phyloP scores from a whole-genome alignment of 495 filamentous ascomycete genomes.

The Xanthoparmelia taractica region DNA sequence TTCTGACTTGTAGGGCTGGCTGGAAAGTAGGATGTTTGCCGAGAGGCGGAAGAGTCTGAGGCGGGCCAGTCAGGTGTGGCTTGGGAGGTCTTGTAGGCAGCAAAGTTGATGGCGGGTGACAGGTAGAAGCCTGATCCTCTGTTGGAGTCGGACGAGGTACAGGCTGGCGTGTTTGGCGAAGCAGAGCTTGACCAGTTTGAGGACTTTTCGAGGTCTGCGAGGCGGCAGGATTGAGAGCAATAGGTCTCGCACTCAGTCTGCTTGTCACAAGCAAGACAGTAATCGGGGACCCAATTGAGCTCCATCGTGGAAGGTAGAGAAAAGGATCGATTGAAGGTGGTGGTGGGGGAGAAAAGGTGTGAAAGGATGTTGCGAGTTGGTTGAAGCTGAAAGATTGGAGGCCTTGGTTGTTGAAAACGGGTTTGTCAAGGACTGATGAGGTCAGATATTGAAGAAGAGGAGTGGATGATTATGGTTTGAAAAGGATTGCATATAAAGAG shows the following conservation, averaged over 20 bases:
- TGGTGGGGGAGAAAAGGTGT: conserved; percentile 4
- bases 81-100: conserved; percentile 39
- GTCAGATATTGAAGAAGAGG: background rate
- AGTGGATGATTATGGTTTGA: conserved; percentile 3
- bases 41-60: conserved; percentile 20
- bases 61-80: conserved; percentile 20
- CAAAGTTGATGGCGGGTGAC: conserved; percentile 62
- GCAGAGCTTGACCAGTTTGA: conserved; percentile 46
- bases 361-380: too few relatives aligned
- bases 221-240: conserved; percentile 87
- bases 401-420: background rate
- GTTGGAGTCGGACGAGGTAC: conserved; percentile 29
- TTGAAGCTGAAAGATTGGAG: background rate
- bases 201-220: conserved; percentile 76
- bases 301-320: conserved; percentile 43
- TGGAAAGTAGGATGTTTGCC: conserved; percentile 27
- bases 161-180: conserved; percentile 39
- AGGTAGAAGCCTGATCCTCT: conserved; percentile 51
- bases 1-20: conserved; percentile 34
- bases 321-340: background rate
- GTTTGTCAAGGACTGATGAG: conserved; percentile 1
- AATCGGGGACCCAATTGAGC: conserved; percentile 84
- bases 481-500: conserved; percentile 4
- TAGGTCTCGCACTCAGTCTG: conserved; percentile 72
- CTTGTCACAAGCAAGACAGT: conserved; percentile 89